phyloP scores from a whole-genome alignment of 306 rosid genomes.

The Medicago truncatula region DNA sequence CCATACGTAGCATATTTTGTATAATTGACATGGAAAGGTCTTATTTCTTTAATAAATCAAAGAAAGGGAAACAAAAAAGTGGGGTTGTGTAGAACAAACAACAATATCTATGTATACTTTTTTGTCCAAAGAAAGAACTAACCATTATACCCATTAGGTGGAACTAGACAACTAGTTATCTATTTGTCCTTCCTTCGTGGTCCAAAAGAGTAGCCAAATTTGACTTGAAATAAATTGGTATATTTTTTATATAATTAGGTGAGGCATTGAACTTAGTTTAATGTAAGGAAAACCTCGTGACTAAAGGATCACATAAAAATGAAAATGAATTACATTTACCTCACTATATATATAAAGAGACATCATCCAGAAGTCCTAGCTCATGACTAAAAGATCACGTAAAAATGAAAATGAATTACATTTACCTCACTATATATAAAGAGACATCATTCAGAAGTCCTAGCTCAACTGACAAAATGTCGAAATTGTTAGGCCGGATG shows the following conservation, averaged over 20 bases:
- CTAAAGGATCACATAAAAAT: not conserved
- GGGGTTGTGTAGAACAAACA: slow-evolving; percentile 16
- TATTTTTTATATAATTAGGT: not conserved
- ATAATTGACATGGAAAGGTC: slow-evolving; percentile 9
- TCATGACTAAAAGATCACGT: not conserved
- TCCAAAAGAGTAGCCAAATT: slow-evolving; percentile 48
- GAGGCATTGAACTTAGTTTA: not conserved
- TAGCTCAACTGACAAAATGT: no score
- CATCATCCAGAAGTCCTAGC: no score
- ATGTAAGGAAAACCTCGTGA: not conserved
- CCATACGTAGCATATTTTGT: slow-evolving; percentile 17
- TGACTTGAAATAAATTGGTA: slow-evolving; percentile 8
- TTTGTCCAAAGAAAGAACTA: not conserved
- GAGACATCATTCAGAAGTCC: no score
- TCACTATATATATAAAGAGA: not conserved
- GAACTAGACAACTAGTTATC: not conserved
- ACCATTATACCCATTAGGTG: slow-evolving; percentile 17
- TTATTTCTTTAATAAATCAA: not conserved
- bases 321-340: not conserved
- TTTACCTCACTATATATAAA: not conserved
- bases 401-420: not conserved
- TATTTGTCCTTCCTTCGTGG: slow-evolving; percentile 44
- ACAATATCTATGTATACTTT: slow-evolving; percentile 2
- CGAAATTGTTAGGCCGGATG: no score
- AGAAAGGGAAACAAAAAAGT: not conserved